Base-by-base conservation (phyloP, 805 yeast species). In the Wickerhamiella siamensis region DNA sequence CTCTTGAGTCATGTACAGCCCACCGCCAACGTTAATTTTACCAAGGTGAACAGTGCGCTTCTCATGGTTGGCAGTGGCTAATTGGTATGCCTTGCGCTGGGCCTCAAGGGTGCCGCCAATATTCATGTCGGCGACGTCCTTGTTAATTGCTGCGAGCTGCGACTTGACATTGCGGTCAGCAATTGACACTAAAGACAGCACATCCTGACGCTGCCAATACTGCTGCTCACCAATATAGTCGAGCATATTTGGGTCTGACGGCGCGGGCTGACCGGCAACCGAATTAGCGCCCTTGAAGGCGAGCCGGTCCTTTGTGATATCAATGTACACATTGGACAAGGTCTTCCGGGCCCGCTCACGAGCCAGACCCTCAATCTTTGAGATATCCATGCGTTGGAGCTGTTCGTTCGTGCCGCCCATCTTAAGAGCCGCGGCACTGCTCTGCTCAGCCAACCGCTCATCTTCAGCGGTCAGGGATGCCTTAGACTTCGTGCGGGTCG, bases 11-110 rank as follows among this genome's bases (percentile, higher is more conserved):
- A 88, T 74, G 54, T 70, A 73, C 44, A 83, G 68, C 2, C 96
- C 97, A 47, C 94, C 95, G 46, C 98, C 98, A 47, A 88, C 63
- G 54, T 83, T 70, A 52, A 84, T 66, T 58, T 77, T 72, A 48
- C 77, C 75, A 39, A 52, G 57, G 47, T 64, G 57, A 47, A 68
- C 66, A 38, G 70, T 55, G 53, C 88, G 71, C 56, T 73, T 75
- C 39, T 71, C 73, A 37, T 71, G 66, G 52, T 75, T 75, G 47
- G 72, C 71, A 56, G 80, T 81, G 2, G 95, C 95, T 47, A 81
- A 63, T 24, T 77, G 76, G 41, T 79, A 69, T 2, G 95, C 96
- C 48, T 72, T 71, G 48, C 75, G 74, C 63, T 83, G 83, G 55
- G 65, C 70, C 36, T 71, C 75, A 15, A 73, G 73, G 50, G 73